Evolutionary conservation across 352 stramenopile species (phyloP).

Genomic region (Globisporangium acanthophoron): DNA sequence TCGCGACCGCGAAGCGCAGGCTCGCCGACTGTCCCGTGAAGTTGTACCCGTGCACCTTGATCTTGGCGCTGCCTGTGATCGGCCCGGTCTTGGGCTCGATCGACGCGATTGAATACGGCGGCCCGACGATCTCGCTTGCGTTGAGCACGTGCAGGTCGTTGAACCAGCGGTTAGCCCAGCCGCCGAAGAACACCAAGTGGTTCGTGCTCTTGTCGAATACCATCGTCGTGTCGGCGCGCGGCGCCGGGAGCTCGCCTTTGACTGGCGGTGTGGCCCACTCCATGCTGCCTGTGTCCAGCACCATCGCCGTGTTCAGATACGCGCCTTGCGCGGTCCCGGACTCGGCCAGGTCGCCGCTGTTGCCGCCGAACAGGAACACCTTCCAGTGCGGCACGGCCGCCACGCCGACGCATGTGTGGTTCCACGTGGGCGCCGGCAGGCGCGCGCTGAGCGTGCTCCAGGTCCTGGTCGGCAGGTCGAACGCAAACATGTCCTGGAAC

Average conservation of each 20-base stretch:
- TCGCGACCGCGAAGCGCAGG: conserved; percentile 90
- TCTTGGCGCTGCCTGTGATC: conserved; percentile 91
- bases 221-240: conserved; percentile 91
- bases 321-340: conserved; percentile 81
- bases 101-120: conserved; percentile 92
- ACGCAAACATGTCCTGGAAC: conserved; percentile 95
- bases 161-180: conserved; percentile 96
- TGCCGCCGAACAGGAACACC: conserved; percentile 96
- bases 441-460: conserved; percentile 75
- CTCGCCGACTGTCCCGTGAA: conserved; percentile 86
- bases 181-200: conserved; percentile 93
- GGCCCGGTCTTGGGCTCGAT: conserved; percentile 90
- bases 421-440: conserved; percentile 85
- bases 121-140: conserved; percentile 93
- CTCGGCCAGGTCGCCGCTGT: conserved; percentile 90
- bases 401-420: conserved; percentile 92
- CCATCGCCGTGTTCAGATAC: conserved; percentile 87
- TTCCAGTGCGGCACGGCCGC: conserved; percentile 96
- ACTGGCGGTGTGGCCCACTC: conserved; percentile 58
- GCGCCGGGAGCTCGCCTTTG: conserved; percentile 74
- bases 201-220: conserved; percentile 90
- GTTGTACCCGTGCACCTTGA: conserved; percentile 90
- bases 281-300: conserved; percentile 91
- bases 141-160: conserved; percentile 92
- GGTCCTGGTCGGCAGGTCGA: conserved; percentile 81